Evolutionary conservation across 192 early-diverging fungal genomes (phyloP).

Genomic region (Umbelopsis sp.): DNA sequence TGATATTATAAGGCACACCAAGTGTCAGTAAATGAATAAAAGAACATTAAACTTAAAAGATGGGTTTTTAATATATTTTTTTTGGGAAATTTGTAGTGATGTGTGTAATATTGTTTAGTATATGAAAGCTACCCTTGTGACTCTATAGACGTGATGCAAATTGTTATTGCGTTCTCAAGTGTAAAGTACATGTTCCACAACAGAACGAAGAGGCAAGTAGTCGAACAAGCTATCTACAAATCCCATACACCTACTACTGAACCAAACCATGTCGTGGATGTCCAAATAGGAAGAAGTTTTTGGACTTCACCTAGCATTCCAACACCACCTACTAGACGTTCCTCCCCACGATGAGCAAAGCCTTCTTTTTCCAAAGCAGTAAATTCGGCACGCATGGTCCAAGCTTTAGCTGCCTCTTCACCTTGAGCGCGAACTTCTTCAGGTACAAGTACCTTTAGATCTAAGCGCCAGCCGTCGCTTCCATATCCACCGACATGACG

Average conservation of each 20-base stretch:
- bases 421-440: conserved; percentile 30
- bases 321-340: conserved; percentile 50
- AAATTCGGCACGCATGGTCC: conserved; percentile 48
- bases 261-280: conserved; percentile 41
- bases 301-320: conserved; percentile 31
- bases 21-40: conserved; percentile 8
- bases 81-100: background rate
- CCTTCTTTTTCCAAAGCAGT: conserved; percentile 56
- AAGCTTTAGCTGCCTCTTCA: conserved; percentile 24
- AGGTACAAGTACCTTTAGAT: conserved; percentile 46
- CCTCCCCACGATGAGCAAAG: conserved; percentile 45
- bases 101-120: background rate
- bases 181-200: conserved; percentile 17
- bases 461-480: conserved; percentile 50
- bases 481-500: conserved; percentile 55
- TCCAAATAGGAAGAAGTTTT: conserved; percentile 38
- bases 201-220: background rate
- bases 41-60: background rate
- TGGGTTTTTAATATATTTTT: background rate
- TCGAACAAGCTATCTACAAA: conserved; percentile 24
- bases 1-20: background rate
- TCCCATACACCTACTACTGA: conserved; percentile 42
- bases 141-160: background rate
- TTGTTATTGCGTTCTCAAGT: background rate
- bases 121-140: background rate